Evolutionary conservation across 2,329 filamentous ascomycete genomes (phyloP).

Genomic region (Penicillium sp.): DNA sequence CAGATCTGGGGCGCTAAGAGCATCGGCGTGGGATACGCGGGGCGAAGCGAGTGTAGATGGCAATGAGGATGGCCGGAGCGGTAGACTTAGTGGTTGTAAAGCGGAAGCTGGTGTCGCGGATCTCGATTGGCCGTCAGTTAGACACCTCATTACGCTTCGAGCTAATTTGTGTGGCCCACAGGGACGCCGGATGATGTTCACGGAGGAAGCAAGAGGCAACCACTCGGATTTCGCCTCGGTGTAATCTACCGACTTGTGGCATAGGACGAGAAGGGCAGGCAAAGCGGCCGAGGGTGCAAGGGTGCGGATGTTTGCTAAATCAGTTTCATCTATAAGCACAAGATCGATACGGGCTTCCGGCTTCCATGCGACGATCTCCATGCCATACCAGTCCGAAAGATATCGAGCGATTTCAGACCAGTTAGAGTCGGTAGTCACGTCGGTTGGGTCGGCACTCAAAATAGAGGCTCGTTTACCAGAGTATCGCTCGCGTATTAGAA

Average conservation of each 20-base stretch:
- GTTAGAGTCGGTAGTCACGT: conserved; percentile 18
- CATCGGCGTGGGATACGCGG: not conserved
- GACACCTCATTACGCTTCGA: conserved; percentile 35
- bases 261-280: conserved; percentile 40
- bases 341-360: conserved; percentile 33
- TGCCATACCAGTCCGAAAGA: conserved; percentile 39
- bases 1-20: not conserved
- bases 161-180: conserved; percentile 46
- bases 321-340: conserved; percentile 36
- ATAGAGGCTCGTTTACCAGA: conserved; percentile 31
- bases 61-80: conserved; percentile 9
- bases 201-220: conserved; percentile 31
- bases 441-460: conserved; percentile 26
- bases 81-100: conserved; percentile 16
- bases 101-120: conserved; percentile 14
- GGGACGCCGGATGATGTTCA: conserved; percentile 42
- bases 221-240: conserved; percentile 29
- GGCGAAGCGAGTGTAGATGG: conserved; percentile 4
- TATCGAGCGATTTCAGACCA: conserved; percentile 35
- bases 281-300: conserved; percentile 17
- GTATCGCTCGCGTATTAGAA: conserved; percentile 29
- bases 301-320: conserved; percentile 25
- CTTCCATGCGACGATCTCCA: conserved; percentile 36
- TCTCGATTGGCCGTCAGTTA: conserved; percentile 22
- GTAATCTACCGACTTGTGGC: conserved; percentile 39